phyloP scores from a whole-genome alignment of 176 grass and related monocot genomes.

The Oryza officinalis region DNA sequence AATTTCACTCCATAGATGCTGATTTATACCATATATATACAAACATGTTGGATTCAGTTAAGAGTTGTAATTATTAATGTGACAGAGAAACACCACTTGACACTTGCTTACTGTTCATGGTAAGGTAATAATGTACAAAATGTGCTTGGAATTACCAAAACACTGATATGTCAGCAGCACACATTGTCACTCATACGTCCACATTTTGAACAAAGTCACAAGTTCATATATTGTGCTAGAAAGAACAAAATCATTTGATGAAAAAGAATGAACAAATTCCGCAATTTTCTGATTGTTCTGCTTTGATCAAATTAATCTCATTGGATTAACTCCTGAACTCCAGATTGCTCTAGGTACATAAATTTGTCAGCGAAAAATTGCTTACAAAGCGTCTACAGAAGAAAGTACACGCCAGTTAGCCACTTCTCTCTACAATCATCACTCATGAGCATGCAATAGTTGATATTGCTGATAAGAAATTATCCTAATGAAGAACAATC shows the following conservation, averaged over 20 bases:
- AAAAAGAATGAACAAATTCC: neutral
- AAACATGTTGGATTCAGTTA: neutral
- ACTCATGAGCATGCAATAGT: neutral
- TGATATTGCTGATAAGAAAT: neutral
- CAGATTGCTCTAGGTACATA: neutral
- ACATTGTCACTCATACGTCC: neutral
- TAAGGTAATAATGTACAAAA: neutral
- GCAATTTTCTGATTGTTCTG: neutral
- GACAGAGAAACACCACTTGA: neutral
- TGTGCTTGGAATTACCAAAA: neutral
- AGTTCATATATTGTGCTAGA: neutral
- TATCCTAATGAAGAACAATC: conserved; percentile 10
- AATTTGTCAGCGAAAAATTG: conserved; percentile 20
- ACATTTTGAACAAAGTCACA: neutral
- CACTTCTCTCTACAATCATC: neutral
- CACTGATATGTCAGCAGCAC: neutral
- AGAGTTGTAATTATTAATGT: neutral
- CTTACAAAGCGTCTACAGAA: neutral
- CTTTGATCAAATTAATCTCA: neutral
- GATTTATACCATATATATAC: neutral
- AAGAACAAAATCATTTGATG: conserved; percentile 13
- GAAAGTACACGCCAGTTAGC: neutral
- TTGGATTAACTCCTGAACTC: neutral
- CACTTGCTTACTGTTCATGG: neutral
- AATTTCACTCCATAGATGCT: neutral